These are phyloP conservation scores for Ogataea degrootiae DNA, from an alignment of 805 yeast species.

Conservation along the genomic window DNA sequence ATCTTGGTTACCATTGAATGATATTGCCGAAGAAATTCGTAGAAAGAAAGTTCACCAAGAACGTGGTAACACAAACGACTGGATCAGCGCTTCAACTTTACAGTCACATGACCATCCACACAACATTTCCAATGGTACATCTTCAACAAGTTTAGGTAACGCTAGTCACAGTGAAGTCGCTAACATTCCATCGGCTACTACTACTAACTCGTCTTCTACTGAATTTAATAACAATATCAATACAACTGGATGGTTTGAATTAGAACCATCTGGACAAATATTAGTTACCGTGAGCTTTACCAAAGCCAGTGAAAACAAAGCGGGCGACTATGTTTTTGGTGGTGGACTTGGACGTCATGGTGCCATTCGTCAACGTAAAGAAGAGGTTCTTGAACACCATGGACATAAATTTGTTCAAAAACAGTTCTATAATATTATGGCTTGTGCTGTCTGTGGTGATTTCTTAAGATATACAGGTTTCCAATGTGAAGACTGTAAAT, in stretches of 20 bases:
- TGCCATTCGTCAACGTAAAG: conserved; percentile 92
- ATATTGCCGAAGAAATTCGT: conserved; percentile 91
- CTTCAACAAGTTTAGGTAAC: neutral
- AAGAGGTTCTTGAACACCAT: conserved; percentile 86
- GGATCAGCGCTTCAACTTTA: conserved; percentile 78
- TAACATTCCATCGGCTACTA: conserved; percentile 7
- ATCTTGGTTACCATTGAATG: conserved; percentile 86
- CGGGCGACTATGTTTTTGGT: conserved; percentile 41
- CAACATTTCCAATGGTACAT: conserved; percentile 4
- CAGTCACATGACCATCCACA: conserved; percentile 2
- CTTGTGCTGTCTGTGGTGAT: conserved; percentile 96
- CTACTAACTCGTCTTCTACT: conserved; percentile 9
- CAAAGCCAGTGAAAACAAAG: conserved; percentile 46
- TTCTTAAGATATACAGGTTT: conserved; percentile 83
- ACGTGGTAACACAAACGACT: conserved; percentile 59
- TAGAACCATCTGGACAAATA: conserved; percentile 94
- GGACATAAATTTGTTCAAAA: conserved; percentile 97
- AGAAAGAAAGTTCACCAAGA: conserved; percentile 79
- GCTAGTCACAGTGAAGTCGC: neutral
- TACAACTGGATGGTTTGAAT: conserved; percentile 78
- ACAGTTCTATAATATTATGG: conserved; percentile 93
- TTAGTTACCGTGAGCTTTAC: conserved; percentile 73
- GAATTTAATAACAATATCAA: conserved; percentile 27
- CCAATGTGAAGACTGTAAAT: conserved; percentile 82
- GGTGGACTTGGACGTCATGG: conserved; percentile 92